Conservation (phyloP, 306 rosid species). For the Arachis hypogaea region DNA sequence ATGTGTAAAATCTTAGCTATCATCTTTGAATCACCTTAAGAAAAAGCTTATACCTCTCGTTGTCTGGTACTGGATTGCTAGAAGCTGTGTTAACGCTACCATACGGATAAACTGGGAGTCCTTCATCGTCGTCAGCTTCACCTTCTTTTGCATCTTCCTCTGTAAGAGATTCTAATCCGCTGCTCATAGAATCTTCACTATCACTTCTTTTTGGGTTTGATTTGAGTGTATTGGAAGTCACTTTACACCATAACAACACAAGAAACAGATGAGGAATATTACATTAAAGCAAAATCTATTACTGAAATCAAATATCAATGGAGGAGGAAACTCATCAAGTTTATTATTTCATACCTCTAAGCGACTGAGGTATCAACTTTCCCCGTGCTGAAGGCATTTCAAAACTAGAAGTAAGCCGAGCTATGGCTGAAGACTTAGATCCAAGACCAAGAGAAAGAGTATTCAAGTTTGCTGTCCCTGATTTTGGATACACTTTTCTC, state of each 20-base stretch:
- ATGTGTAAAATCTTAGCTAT: too few relatives aligned
- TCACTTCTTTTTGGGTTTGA: slow-evolving; percentile 50
- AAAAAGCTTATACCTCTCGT: slow-evolving; percentile 67
- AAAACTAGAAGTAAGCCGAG: too few relatives aligned
- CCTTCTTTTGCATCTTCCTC: slow-evolving; percentile 86
- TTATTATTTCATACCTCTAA: slow-evolving; percentile 54
- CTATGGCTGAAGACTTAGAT: too few relatives aligned
- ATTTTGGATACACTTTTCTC: too few relatives aligned
- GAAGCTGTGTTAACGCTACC: slow-evolving; percentile 69
- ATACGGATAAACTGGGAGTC: slow-evolving; percentile 49
- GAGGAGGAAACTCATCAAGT: slow-evolving; percentile 10
- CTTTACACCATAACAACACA: slow-evolving; percentile 46
- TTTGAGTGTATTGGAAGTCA: slow-evolving; percentile 51
- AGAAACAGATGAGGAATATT: slow-evolving; percentile 20
- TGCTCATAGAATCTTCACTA: slow-evolving; percentile 53
- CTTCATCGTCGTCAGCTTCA: slow-evolving; percentile 69
- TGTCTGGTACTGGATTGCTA: slow-evolving; percentile 64
- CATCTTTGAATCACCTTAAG: too few relatives aligned
- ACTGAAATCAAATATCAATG: slow-evolving; percentile 29
- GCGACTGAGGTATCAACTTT: slow-evolving; percentile 33
- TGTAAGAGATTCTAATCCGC: slow-evolving; percentile 67
- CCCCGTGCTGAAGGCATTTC: too few relatives aligned
- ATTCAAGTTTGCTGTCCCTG: too few relatives aligned
- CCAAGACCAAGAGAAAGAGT: too few relatives aligned
- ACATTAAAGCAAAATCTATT: slow-evolving; percentile 12